Evolutionary conservation across 176 grass and related monocot genomes (phyloP), one percentile per base, ranked within the genome.

Genomic region (Puccinellia tenuiflora): DNA sequence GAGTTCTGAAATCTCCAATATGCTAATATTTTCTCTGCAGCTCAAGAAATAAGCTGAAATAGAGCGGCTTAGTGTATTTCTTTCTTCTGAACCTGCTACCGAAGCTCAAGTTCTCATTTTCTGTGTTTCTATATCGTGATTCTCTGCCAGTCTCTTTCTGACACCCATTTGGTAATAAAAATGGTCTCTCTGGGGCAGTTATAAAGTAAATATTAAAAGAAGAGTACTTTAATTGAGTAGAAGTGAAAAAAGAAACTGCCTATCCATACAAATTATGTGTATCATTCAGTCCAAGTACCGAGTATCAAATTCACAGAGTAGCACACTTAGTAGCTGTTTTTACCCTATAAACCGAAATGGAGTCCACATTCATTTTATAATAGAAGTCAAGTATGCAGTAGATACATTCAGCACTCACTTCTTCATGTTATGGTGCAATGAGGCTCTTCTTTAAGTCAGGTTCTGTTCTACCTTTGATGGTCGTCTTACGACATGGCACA

Each of bases 391-490:
- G 15, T 25, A 30, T 73, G 42, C 15, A 73, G 18, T 63, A 63
- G 25, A 25, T 72, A 71, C 20, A 64, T 73, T 88, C 24, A 52
- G 37, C 9, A 70, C 51, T 74, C 39, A 55, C 14, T 66, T 56
- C 26, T 84, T 74, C 63, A 47, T 66, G 37, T 53, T 38, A 54
- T 68, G 31, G 33, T 69, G 43, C 22, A 68, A 43, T 5, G 3
- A 31, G 16, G 13, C 5, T 61, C 54, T 76, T 89, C 22, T 29
- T 61, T 37, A 76, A n/a, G 37, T 43, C 77, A 89, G 67, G 3
- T 76, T 61, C 51, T 16, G 39, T 76, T 81, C 60, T 81, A 62
- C 51, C 48, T 45, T 46, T 59, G 13, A 35, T 15, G 75, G 30
- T 2, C 18, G 3, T 60, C 75, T 62, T 63, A 62, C 22, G n/a